Evolutionary conservation across 1,284 basidiomycete genomes (phyloP), one percentile per base, ranked within the genome.

Genomic region (Ganoderma meredithae): DNA sequence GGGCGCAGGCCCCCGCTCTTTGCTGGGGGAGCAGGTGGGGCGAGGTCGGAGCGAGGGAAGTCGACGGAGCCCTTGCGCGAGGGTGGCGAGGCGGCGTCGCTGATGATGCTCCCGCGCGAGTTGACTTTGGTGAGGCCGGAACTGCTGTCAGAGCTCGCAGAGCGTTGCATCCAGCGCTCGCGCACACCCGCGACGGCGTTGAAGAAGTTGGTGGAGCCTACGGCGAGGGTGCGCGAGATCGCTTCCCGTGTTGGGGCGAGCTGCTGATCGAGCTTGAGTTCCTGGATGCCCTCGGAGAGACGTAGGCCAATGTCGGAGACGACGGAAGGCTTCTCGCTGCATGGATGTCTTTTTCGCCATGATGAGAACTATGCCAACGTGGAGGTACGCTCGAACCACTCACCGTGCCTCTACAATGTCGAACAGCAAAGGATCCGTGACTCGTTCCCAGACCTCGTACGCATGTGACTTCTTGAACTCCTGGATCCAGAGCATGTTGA

Each of bases 371-470:
- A 6, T 31, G 0, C 25, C 17, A 5, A 52, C 9, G 10, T 4
- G n/a, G 12, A 17, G 31, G n/a, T 36, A 10, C 33, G n/a, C 17
- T 15, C 6, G 25, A 17, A 12, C 53, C 22, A 79, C 86, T 60
- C 75, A 95, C 92, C 92, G 84, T 55, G 96, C 94, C 79, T 98
- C 96, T 65, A 95, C 86, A 63, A 98, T 93, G 78, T 98, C 96
- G 76, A 98, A 98, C 22, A 98, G 80, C 71, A 94, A 83, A 2
- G 94, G 91, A 79, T 98, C 96, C 0, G 96, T 98, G 40, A 90
- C 88, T 55, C 88, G 84, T 65, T 97, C 88, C 96, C 96, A 98
- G 1, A 95, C 87, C 68, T 93, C 90, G 77, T 90, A 96, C 0
- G 95, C 95, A 70, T 91, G 88, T 13, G 95, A 96, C 71, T 84